Conservation (phyloP, 2,329 filamentous ascomycete species). For the Colletotrichum truncatum region DNA sequence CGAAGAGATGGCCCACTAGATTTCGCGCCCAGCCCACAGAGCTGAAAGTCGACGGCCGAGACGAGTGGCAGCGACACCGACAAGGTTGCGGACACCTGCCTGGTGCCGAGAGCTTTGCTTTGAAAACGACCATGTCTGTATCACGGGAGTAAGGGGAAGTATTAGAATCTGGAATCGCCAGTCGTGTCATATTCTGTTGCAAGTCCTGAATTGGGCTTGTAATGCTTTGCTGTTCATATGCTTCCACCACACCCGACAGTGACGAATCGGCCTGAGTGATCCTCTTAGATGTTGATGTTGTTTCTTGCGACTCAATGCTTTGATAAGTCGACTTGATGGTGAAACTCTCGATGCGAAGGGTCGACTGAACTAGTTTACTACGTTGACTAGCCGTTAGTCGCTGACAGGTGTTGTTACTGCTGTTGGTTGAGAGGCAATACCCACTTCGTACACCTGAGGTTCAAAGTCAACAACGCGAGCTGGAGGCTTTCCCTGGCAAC, state of each 20-base stretch:
- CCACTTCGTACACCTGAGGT: not conserved
- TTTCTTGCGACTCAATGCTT: too few species aligned
- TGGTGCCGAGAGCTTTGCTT: not conserved
- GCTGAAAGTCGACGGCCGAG: not conserved
- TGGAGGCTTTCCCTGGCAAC: not conserved
- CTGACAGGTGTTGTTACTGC: too few species aligned
- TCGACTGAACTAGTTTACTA: not conserved
- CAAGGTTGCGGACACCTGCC: not conserved
- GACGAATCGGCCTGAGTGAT: too few species aligned
- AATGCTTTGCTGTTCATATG: too few species aligned
- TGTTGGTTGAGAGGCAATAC: not conserved
- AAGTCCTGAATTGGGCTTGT: not conserved
- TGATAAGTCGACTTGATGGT: not conserved
- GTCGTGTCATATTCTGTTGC: not conserved
- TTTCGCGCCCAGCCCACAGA: not conserved
- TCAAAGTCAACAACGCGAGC: not conserved
- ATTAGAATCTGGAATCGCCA: not conserved
- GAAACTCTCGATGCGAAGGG: not conserved
- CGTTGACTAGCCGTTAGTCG: fast-evolving
- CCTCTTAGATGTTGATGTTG: too few species aligned
- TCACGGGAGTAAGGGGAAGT: too few species aligned
- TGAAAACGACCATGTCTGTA: not conserved
- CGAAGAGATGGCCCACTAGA: not conserved
- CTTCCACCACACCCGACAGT: too few species aligned
- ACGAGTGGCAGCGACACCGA: not conserved